Base-by-base conservation (phyloP, 2,329 filamentous ascomycete species). In the Berkeleyomyces rouxiae region DNA sequence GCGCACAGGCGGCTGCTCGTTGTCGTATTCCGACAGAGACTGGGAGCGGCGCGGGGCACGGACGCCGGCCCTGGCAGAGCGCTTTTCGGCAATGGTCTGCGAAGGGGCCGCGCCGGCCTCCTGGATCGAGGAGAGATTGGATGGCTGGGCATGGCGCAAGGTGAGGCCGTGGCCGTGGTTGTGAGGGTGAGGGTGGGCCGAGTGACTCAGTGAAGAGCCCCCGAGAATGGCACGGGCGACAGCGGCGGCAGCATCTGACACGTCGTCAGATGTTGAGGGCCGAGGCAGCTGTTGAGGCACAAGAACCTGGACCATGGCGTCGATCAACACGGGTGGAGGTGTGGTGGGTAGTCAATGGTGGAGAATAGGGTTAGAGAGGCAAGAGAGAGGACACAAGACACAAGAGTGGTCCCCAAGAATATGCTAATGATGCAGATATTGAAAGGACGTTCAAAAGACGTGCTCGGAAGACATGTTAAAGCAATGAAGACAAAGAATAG, bases 11-110 rank as follows among this genome's bases (percentile, higher is more conserved):
- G 64, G 58, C 37, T 57, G 55, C 16, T 63, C 58, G 13, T 60
- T 62, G 42, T 66, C 63, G 11, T 51, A 61, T 51, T 65, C 64
- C 5, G 62, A 61, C n/a, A 60, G 58, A 4, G 64, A 65, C 7
- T 64, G 59, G 5, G 64, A 65, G 31, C 64, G 64, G 46, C 64
- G 61, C 3, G 64, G 61, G 10, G 58, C 23, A 9, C 64, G 61
- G 42, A 64, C 58, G 16, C 57, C 57, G 31, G 47, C 57, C 36
- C 43, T 53, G 47, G 33, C 31, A 11, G 47, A 16, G 16, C 60
- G 60, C 13, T 55, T 57, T 40, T 61, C 49, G 10, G 33, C 58
- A 46, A 46, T 55, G 47, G 37, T 46, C 23, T 55, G 49, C 49
- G 60, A 33, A 43, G 36, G 59, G 31, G 33, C 33, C 33, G 39